phyloP scores from a whole-genome alignment of 139 green algal genomes.

The Chlamydomonas sp. region DNA sequence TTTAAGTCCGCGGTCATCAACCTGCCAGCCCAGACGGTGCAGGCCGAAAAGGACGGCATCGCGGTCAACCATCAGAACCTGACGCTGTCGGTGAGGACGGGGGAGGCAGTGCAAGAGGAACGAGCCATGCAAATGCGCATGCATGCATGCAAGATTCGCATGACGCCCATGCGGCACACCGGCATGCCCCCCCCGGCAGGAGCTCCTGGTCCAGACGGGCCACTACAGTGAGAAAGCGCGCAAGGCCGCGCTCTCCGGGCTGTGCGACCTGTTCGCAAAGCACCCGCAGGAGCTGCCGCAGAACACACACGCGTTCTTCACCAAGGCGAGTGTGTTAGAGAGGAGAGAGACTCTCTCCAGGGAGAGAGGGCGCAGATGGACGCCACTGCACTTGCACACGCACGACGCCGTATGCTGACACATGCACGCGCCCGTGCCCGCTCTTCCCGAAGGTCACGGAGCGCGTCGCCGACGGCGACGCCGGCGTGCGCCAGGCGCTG shows the following conservation, averaged over 20 bases:
- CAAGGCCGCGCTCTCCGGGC: slow-evolving; percentile 51
- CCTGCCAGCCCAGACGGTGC: slow-evolving; percentile 55
- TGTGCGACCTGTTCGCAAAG: slow-evolving; percentile 55
- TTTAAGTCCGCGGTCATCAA: slow-evolving; percentile 59
- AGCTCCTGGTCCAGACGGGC: slow-evolving; percentile 62
- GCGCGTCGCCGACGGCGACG: slow-evolving; percentile 36
- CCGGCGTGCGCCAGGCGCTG: slow-evolving; percentile 25
- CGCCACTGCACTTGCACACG: background rate
- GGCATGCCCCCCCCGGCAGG: slow-evolving; percentile 53
- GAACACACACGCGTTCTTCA: slow-evolving; percentile 17
- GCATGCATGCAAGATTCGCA: slow-evolving; percentile 1
- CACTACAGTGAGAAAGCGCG: slow-evolving; percentile 75
- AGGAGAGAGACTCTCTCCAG: background rate
- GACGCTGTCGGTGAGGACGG: slow-evolving; percentile 63
- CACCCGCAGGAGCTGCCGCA: slow-evolving; percentile 50
- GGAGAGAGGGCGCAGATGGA: background rate
- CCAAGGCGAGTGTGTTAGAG: background rate
- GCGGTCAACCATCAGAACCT: slow-evolving; percentile 68
- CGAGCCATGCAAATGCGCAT: background rate
- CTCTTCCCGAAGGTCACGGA: slow-evolving; percentile 22
- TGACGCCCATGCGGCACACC: background rate
- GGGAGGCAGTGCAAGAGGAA: no score
- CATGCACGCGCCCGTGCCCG: no score
- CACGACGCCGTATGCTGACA: background rate
- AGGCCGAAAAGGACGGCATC: slow-evolving; percentile 50